Percentiles rank a stretch among this genome's conserved stretches.
Conservation (phyloP, 108 stramenopile species). For the Cyclostephanos tholiformis region DNA sequence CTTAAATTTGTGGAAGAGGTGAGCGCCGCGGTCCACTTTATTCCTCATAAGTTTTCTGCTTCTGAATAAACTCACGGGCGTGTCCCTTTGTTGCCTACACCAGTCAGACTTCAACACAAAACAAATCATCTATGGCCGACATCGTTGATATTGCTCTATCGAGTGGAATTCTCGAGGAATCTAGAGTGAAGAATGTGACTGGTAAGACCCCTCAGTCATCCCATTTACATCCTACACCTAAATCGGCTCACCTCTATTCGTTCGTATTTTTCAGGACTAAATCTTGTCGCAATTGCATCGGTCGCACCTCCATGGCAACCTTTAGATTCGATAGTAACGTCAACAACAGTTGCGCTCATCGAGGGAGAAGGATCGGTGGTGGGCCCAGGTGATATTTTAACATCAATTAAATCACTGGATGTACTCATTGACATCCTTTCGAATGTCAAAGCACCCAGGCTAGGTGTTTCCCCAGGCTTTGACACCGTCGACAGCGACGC, state of each 20-base stretch:
- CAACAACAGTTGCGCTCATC: too few species aligned
- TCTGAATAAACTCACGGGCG: not conserved
- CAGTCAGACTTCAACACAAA: not conserved
- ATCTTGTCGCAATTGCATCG: not conserved
- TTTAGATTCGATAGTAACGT: too few species aligned
- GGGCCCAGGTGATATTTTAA: not conserved
- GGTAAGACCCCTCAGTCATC: not conserved
- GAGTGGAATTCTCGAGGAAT: not conserved
- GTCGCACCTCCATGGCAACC: not conserved
- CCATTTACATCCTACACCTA: not conserved
- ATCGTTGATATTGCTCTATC: not conserved
- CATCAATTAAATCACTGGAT: conserved; percentile 21
- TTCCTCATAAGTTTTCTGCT: not conserved
- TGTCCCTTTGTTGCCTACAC: not conserved
- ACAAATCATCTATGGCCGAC: not conserved
- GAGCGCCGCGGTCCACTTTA: not conserved
- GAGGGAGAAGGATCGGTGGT: too few species aligned
- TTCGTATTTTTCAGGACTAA: not conserved
- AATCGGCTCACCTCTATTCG: not conserved
- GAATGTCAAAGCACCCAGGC: conserved; percentile 2
- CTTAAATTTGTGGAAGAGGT: too few species aligned
- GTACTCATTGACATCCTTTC: conserved; percentile 12
- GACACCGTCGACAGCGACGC: conserved; percentile 3
- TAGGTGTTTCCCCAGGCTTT: conserved; percentile 22
- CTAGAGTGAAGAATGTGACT: not conserved